Base-by-base conservation (phyloP, 192 early-diverging fungal genomes). In the Phycomyces nitens region DNA sequence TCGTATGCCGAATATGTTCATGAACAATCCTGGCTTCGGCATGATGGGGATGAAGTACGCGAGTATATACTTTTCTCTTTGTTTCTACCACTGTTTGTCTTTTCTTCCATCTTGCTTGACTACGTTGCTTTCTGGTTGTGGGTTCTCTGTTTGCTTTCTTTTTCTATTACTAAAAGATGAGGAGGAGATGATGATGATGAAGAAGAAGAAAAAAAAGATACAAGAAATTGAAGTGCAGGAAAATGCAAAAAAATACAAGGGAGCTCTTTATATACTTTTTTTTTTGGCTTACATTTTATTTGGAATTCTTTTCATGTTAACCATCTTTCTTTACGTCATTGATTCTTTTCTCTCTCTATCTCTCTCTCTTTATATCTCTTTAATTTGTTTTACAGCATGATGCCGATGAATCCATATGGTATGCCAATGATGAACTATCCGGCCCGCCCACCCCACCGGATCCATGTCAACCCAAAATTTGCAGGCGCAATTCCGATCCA, bases 11-110 rank as follows among this genome's bases (percentile, higher is more conserved):
- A 47, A 47, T 18, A 47, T 47, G 44, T 18, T 7, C 11, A 47
- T 47, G 44, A 47, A 47, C 3, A 47, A 47, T 18, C 44, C 12
- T 14, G 44, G 44, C 12, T 14, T 47, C 18, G 44, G 44, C 44
- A 54, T 54, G 53, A 54, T 54, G 53, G 53, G 80, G 23, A n/a
- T 54, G 20, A 54, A 54, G 53, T 54, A 54, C 53, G 53, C 53
- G 23, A 29, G 53, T 54, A 22, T 54, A 54, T 54, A 12, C 21
- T 54, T 22, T 26, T 24, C 21, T 54, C 21, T 50, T 50, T 50
- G 49, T 50, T 50, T 50, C 21, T 50, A 50, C 21, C 49, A 16
- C 10, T 50, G 49, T 16, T 50, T 22, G 16, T 22, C 49, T 50
- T 22, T 22, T 5, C 10, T 50, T 50, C 9, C 4, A 16, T 9